Evolutionary conservation across 306 rosid genomes (phyloP), one percentile per base, ranked within the genome.

Genomic region (Trifolium pratense): DNA sequence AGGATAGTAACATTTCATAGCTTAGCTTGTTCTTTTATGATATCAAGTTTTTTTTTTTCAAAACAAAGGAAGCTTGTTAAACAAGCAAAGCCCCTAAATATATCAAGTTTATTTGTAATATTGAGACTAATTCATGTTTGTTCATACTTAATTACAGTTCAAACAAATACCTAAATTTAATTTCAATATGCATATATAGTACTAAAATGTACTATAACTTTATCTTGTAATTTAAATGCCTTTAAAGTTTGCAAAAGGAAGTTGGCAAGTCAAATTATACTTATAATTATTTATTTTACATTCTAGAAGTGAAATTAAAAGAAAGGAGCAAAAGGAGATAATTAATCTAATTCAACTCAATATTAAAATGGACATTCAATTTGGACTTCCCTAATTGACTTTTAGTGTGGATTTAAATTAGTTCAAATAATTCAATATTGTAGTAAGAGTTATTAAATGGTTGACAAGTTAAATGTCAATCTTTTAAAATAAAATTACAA

Each of bases 401-500:
- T n/a, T n/a, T 70, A 1, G 0, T 61, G 4, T 69, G 15, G 7
- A 42, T 60, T 59, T 45, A 2, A 18, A 58, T 4, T 7, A 37
- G 37, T 51, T 75, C 55, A 80, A 66, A 61, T 53, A 20, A 73
- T 68, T 34, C 65, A 62, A 39, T 60, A 72, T 16, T 77, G 39
- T 25, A 45, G 66, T 8, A 9, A 51, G 21, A 71, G 55, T 18
- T 52, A 18, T 42, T 55, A 40, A 26, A 20, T 16, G 55, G 66
- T 80, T 80, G 77, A 80, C 75, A 73, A 71, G 49, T 73, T 1
- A 56, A 69, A 73, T 80, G 84, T 80, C 84, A 76, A 79, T 14
- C 43, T 4, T 56, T 17, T 3, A 25, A 14, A 32, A 42, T 36
- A 36, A 52, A 13, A 45, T n/a, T n/a, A 21, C 4, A 13, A 17